Conservation (phyloP, 2,329 filamentous ascomycete genomes). For the Boeremia lycopersici region DNA sequence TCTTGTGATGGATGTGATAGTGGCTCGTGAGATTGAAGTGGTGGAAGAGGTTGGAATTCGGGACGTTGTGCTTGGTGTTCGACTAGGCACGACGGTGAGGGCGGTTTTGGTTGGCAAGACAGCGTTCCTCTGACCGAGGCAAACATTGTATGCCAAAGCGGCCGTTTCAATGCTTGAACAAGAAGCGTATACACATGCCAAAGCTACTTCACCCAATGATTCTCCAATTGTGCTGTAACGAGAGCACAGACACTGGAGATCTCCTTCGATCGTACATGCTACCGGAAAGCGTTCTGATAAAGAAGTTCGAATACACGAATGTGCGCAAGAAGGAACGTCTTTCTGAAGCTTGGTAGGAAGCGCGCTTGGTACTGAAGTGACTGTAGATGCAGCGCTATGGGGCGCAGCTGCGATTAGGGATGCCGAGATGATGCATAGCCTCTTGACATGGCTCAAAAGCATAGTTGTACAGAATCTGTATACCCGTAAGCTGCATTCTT, state of each 20-base stretch:
- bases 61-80: conserved; percentile 25
- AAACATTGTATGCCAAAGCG: conserved; percentile 44
- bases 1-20: conserved; percentile 18
- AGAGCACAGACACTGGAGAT: conserved; percentile 47
- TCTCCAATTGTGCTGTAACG: conserved; percentile 46
- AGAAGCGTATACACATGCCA: conserved; percentile 45
- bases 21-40: conserved; percentile 14
- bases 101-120: conserved; percentile 46
- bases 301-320: conserved; percentile 43
- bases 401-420: conserved; percentile 43
- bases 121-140: conserved; percentile 42
- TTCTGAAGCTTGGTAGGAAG: conserved; percentile 39
- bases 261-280: conserved; percentile 40
- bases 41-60: conserved; percentile 12
- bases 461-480: conserved; percentile 47
- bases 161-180: conserved; percentile 36
- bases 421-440: conserved; percentile 46
- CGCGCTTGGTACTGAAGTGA: conserved; percentile 25
- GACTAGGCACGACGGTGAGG: conserved; percentile 38
- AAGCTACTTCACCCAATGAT: conserved; percentile 46
- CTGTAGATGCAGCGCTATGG: conserved; percentile 32
- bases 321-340: conserved; percentile 44
- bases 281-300: conserved; percentile 43
- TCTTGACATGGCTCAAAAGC: conserved; percentile 46
- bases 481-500: conserved; percentile 39